These are phyloP conservation scores for Exidia glandulosa DNA, from an alignment of 768 basidiomycete genomes.

Conservation along the genomic window DNA sequence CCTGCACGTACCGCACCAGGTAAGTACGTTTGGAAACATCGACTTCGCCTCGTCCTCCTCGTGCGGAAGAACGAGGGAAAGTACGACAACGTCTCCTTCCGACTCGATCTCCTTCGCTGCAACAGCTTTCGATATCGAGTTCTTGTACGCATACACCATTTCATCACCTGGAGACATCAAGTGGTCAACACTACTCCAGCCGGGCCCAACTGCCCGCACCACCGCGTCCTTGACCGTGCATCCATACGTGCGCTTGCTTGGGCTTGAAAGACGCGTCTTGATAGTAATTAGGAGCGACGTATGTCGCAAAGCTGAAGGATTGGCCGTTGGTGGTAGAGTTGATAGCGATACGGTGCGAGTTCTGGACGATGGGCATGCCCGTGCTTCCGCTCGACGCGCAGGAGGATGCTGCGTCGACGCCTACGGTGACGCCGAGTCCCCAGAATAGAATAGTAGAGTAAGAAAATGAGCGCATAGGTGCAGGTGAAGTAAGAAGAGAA, in stretches of 20 bases:
- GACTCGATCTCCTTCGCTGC: background rate
- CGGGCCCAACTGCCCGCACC: no score
- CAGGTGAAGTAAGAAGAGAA: no score
- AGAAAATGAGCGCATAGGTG: no score
- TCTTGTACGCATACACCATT: background rate
- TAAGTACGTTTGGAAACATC: background rate
- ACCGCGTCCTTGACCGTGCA: background rate
- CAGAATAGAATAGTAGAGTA: no score
- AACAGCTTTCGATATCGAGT: background rate
- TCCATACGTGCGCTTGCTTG: background rate
- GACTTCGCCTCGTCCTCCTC: background rate
- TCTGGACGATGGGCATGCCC: background rate
- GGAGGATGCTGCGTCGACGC: no score
- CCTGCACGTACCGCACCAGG: background rate
- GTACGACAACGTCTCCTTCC: background rate
- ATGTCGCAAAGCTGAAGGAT: background rate
- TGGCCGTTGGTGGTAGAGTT: background rate
- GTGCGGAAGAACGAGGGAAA: background rate
- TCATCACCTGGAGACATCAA: no score
- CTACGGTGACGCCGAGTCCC: no score
- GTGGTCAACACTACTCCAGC: no score
- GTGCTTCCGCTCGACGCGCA: background rate
- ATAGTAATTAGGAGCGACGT: background rate
- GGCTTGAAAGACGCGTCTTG: background rate
- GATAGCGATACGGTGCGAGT: background rate